These are phyloP conservation scores for Vaccinium vitisidaea DNA, from an alignment of 148 eudicot genomes.

Conservation along the genomic window DNA sequence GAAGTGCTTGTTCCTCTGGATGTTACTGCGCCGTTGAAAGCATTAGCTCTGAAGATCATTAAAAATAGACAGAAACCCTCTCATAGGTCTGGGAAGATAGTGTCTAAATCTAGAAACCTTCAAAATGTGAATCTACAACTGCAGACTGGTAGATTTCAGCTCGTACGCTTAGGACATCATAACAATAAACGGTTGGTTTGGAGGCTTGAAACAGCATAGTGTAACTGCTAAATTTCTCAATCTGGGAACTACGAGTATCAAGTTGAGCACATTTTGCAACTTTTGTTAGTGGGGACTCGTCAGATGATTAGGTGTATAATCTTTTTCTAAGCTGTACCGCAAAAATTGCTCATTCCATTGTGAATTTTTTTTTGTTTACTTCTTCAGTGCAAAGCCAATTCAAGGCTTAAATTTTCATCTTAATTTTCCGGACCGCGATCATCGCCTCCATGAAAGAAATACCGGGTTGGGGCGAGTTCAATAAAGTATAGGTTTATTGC, in stretches of 20 bases:
- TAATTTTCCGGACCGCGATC: too few relatives aligned
- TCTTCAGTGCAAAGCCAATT: too few relatives aligned
- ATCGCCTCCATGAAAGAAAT: too few relatives aligned
- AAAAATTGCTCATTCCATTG: not conserved
- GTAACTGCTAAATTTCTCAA: not conserved
- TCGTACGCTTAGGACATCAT: not conserved
- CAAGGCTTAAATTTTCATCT: too few relatives aligned
- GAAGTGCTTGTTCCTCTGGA: conserved; percentile 67
- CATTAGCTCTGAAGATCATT: conserved; percentile 54
- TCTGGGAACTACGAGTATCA: not conserved
- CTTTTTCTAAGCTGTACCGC: not conserved
- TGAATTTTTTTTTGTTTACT: not conserved
- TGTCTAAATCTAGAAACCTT: conserved; percentile 10
- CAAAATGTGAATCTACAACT: not conserved
- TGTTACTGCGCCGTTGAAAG: conserved; percentile 56
- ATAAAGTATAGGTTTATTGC: too few relatives aligned
- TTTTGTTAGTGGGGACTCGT: not conserved
- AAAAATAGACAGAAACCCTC: conserved; percentile 38
- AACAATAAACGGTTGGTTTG: not conserved
- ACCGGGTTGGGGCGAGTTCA: too few relatives aligned
- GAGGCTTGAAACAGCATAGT: not conserved
- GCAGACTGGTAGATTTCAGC: not conserved
- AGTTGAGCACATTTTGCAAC: not conserved
- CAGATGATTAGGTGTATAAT: not conserved
- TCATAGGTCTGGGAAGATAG: conserved; percentile 21